Evolutionary conservation across 768 basidiomycete genomes (phyloP), one percentile per base, ranked within the genome.

Genomic region (Termitomyces sp.): DNA sequence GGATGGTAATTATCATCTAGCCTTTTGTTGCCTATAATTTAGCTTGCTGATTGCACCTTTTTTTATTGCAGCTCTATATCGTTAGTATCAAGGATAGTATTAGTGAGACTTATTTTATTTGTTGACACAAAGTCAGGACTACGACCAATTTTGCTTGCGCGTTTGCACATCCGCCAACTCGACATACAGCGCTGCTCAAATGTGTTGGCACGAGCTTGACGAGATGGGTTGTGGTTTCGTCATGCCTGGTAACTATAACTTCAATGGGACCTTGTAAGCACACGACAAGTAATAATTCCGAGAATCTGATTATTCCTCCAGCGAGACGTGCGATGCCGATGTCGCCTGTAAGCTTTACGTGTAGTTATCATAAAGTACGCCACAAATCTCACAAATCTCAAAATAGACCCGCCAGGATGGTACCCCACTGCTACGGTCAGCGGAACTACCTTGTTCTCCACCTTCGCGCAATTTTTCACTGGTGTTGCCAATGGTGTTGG

Each of bases 201-300:
- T 81, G 79, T 81, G 78, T 61, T 75, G 74, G 75, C 79, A 81
- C 62, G 74, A 80, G 62, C 73, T 81, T 29, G 79, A 81, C 59
- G 73, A 76, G 50, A 76, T 79, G 73, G 79, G 79, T 25, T 81
- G 79, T 59, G 66, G 72, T 36, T 80, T 77, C 57, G 79, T 79
- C 38, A 80, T 81, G 79, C 79, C 79, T 8, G 79, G 78, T 17
- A 78, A 79, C 58, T 80, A 79, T 69, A 65, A 78, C 50, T 68
- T 74, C 57, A 76, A 77, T 31, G 75, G 74, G 1, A 79, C 76
- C 29, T 81, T 79, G 78, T 79, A 60, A 65, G 79, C 2, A 15
- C 25, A 14, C 1, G 37, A 29, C 10, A n/a, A n/a, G 17, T 29
- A 38, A 25, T 8, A 15, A 53, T 12, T 46, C 2, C 42, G 40